Evolutionary conservation across 73 alveolate species (phyloP), one percentile per base, ranked within the genome.

Genomic region (Strombidium stylifer): DNA sequence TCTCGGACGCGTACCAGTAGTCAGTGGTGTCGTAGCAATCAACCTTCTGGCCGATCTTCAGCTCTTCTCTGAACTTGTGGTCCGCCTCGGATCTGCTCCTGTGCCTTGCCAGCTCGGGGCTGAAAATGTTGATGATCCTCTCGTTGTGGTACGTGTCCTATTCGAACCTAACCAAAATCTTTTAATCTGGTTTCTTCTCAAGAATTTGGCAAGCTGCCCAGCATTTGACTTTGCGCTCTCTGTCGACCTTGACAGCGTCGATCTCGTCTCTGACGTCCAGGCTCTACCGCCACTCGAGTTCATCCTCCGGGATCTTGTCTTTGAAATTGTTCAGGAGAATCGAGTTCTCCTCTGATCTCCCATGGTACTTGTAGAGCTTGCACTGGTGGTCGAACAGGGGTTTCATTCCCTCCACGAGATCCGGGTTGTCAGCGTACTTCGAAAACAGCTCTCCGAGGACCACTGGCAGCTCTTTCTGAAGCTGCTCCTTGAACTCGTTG

Each of bases 221-320:
- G 34, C 67, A 48, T 28, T 81, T 89, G 47, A 60, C 57, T 37
- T 67, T 57, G 30, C 52, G 70, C 60, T 64, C 76, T 27, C 37
- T 45, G 45, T 85, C 95, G 0, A 64, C 85, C 48, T 73, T 84
- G 12, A 89, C 60, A n/a, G 95, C 95, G 56, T 89, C 97, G 4
- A 89, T 53, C 28, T 56, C 44, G 32, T 26, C 32, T 25, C 88
- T 89, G 7, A 47, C 90, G 44, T 53, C n/a, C 23, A 89, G 58
- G 40, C 59, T 51, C 27, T 72, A 34, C 30, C 97, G 49, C 92
- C 92, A 89, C 32, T 32, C 37, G 6, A 6, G 20, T 49, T 77
- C 87, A 20, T 79, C 82, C 26, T 47, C 41, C 15, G 74, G 26
- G 32, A 71, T 30, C 41, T 48, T 50, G 24, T 77, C 78, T 24